A percentile compares a stretch with the other conserved stretches of the same genome.
These are phyloP conservation scores for Aspergillus fumigatiaffinis DNA, from an alignment of 2,329 filamentous ascomycete species.

Conservation along the genomic window DNA sequence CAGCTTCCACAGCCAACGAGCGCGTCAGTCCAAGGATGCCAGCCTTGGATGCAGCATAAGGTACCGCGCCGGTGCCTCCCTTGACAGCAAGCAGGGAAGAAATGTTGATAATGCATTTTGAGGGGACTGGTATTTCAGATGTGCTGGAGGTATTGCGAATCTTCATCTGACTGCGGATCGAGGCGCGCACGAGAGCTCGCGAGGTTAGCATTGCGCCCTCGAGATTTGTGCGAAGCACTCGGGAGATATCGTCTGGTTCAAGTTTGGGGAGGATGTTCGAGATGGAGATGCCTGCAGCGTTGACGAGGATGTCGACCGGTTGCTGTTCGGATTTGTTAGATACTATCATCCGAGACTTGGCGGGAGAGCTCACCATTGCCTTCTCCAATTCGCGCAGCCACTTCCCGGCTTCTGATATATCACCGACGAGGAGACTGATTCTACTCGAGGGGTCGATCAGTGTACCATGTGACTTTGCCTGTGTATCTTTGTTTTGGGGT, in stretches of 20 bases:
- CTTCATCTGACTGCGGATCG: slow-evolving; percentile 29
- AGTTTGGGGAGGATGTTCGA: slow-evolving; percentile 60
- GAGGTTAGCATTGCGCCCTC: slow-evolving; percentile 41
- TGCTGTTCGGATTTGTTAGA: slow-evolving; percentile 17
- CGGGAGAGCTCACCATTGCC: slow-evolving; percentile 30
- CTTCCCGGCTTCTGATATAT: slow-evolving; percentile 31
- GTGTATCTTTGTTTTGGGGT: not conserved
- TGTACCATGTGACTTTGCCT: slow-evolving; percentile 3
- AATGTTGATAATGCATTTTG: slow-evolving; percentile 77
- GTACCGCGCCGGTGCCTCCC: slow-evolving; percentile 65
- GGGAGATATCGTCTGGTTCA: slow-evolving; percentile 47
- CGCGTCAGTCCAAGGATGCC: slow-evolving; percentile 62
- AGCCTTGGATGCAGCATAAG: slow-evolving; percentile 77
- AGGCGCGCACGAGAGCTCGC: slow-evolving; percentile 34
- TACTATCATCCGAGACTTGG: not conserved
- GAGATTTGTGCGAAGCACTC: slow-evolving; percentile 68
- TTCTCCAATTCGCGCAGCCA: slow-evolving; percentile 37
- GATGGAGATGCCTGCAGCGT: slow-evolving; percentile 73
- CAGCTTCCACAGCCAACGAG: slow-evolving; percentile 32
- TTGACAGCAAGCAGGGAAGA: slow-evolving; percentile 69
- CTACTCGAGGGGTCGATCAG: slow-evolving; percentile 14
- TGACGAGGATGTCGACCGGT: slow-evolving; percentile 62
- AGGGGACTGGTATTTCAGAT: slow-evolving; percentile 43
- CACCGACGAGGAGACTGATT: slow-evolving; percentile 33
- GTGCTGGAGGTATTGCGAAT: slow-evolving; percentile 8